Base-by-base conservation (phyloP, 2,329 filamentous ascomycete species). In the Aspergillus quadricinctus region DNA sequence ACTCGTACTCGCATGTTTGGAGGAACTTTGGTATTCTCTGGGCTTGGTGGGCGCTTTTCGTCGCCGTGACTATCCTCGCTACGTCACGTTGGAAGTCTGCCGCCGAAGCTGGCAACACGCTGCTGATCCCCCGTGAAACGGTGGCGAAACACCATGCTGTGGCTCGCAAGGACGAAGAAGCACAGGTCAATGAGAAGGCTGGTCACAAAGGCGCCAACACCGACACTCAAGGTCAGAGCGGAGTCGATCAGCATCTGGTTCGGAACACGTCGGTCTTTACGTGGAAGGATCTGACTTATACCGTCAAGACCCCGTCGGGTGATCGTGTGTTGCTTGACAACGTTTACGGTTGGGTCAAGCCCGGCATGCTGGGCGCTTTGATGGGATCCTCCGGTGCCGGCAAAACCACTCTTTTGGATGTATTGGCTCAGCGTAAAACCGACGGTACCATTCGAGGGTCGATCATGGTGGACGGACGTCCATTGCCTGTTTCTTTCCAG, bases 361-460 rank as follows among this genome's bases (percentile, higher is more conserved):
- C 89, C 0, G 89, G 90, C 8, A 79, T 88, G 58, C 83, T 94
- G 76, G 83, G 89, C 21, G 90, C 90, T 0, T 77, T 94, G 1
- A 89, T 93, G 79, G 90, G 90, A 27, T 87, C 88, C 1, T 89
- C 84, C 1, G 88, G 88, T 29, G 90, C 90, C 4, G 90, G 90
- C 2, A 94, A 94, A 72, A 77, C 74, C 0, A 93, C 90, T 0
- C 77, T 94, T 0, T 77, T 94, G 4, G 90, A 93, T 69, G 89
- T 88, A 0, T 74, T 88, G 2, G 86, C 88, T 0, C 88, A 91
- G 63, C 82, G 89, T 1, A 87, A 90, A 67, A 85, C 77, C 3
- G 78, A 79, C 35, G 85, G 87, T 52, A 80, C 86, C 9, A 80
- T 88, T 7, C 71, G 75, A 4, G 87, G 87, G 3, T 81, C 85